Evolutionary conservation across 2,329 filamentous ascomycete species (phyloP).

Genomic region (Purpureocillium takamizusanense): DNA sequence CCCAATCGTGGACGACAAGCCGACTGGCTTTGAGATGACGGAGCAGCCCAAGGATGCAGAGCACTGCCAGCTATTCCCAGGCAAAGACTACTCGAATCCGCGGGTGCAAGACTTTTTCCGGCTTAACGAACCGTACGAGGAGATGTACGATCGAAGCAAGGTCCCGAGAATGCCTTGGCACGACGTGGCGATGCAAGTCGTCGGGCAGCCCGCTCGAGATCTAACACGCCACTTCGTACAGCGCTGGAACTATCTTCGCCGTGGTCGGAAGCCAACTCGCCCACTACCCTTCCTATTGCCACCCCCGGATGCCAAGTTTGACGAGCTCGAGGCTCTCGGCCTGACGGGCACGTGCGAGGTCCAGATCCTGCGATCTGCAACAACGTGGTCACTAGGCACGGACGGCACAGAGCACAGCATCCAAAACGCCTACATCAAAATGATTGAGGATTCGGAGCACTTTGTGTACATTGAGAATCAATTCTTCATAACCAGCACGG

Average conservation of each 20-base stretch:
- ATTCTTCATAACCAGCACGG: constrained; percentile 91
- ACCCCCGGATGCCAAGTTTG: constrained; percentile 80
- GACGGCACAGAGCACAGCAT: constrained; percentile 88
- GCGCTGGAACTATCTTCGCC: constrained; percentile 92
- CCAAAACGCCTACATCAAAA: constrained; percentile 87
- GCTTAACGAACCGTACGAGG: constrained; percentile 89
- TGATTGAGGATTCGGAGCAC: constrained; percentile 92
- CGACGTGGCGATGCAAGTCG: constrained; percentile 94
- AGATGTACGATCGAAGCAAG: constrained; percentile 92
- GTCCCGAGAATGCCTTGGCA: constrained; percentile 97
- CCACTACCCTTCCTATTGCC: constrained; percentile 90
- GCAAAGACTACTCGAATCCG: constrained; percentile 97
- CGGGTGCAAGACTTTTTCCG: constrained; percentile 91
- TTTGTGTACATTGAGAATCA: constrained; percentile 99
- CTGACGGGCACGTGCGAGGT: constrained; percentile 93
- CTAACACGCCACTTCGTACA: constrained; percentile 94
- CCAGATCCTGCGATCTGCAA: constrained; percentile 86
- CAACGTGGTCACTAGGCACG: constrained; percentile 85
- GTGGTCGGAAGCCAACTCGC: constrained; percentile 84
- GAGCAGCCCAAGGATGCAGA: constrained; percentile 76
- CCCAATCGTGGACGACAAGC: constrained; percentile 81
- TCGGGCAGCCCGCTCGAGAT: constrained; percentile 90
- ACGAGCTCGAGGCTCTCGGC: constrained; percentile 79
- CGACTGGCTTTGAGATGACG: constrained; percentile 81
- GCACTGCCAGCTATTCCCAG: constrained; percentile 91